Percentiles rank a stretch among this genome's conserved stretches.
Evolutionary conservation across 441 rosid genomes (phyloP).

Genomic region (Eugenia klotzschiana): DNA sequence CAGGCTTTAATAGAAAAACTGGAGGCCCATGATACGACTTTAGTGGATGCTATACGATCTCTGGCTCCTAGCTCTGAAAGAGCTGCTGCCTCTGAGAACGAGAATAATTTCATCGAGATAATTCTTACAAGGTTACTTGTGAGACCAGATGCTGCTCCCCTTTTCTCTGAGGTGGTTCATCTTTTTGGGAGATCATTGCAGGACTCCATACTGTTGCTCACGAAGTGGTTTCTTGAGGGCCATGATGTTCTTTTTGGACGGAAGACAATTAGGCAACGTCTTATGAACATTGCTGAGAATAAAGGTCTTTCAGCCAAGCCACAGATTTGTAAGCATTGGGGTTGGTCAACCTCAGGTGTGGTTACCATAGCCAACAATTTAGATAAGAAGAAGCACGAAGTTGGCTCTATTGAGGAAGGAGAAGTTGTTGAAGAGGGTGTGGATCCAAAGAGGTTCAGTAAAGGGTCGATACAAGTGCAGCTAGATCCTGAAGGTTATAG

Average conservation of each 20-base stretch:
- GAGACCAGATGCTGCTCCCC: conserved; percentile 95
- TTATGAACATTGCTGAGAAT: conserved; percentile 63
- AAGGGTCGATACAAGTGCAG: conserved; percentile 19
- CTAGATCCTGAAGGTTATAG: conserved; percentile 32
- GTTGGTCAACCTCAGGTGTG: conserved; percentile 49
- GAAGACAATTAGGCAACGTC: conserved; percentile 80
- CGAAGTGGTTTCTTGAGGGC: conserved; percentile 89
- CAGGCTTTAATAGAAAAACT: conserved; percentile 84
- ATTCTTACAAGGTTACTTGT: conserved; percentile 91
- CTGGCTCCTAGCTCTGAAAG: conserved; percentile 61
- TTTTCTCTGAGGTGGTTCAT: conserved; percentile 91
- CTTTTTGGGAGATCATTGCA: conserved; percentile 90
- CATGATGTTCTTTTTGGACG: conserved; percentile 82
- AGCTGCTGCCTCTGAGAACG: conserved; percentile 76
- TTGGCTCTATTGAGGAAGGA: conserved; percentile 67
- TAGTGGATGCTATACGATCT: conserved; percentile 66
- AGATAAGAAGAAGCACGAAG: conserved; percentile 61
- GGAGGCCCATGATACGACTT: conserved; percentile 53
- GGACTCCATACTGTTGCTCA: conserved; percentile 82
- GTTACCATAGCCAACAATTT: conserved; percentile 27
- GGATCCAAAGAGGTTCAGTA: conserved; percentile 35
- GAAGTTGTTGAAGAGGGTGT: conserved; percentile 73
- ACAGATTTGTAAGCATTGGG: conserved; percentile 93
- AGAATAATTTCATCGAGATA: conserved; percentile 73
- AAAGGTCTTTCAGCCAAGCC: conserved; percentile 66